Percentiles rank a stretch among this genome's conserved stretches.
Conservation (phyloP, 1,284 basidiomycete genomes). For the Pisolithus thermaeus region DNA sequence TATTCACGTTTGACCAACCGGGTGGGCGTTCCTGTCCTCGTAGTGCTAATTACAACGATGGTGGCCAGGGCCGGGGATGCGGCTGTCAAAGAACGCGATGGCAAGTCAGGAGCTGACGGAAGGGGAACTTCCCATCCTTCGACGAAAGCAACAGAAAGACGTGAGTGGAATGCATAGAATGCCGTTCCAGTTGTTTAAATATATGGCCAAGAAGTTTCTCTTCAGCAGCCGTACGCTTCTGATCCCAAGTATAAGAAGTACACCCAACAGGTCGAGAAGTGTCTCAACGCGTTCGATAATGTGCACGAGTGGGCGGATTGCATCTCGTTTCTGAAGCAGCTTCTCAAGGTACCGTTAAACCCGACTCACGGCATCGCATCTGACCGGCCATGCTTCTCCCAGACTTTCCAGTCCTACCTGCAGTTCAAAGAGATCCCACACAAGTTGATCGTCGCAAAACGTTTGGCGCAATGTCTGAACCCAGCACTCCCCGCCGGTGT, state of each 20-base stretch:
- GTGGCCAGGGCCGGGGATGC: constrained; percentile 15
- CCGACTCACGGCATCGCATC: not conserved
- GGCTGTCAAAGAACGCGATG: constrained; percentile 16
- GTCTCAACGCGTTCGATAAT: constrained; percentile 89
- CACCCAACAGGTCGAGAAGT: constrained; percentile 85
- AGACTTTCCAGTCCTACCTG: constrained; percentile 90
- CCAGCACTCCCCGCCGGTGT: constrained; percentile 96
- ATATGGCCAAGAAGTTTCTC: constrained; percentile 29
- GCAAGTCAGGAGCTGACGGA: constrained; percentile 9
- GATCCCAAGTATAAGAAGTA: constrained; percentile 99
- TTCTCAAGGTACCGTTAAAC: constrained; percentile 66
- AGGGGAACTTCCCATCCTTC: constrained; percentile 31
- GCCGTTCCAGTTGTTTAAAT: constrained; percentile 4
- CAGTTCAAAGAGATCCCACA: constrained; percentile 94
- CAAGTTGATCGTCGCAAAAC: constrained; percentile 92
- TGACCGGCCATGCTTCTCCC: constrained; percentile 3
- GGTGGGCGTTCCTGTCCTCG: constrained; percentile 14
- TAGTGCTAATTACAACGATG: constrained; percentile 13
- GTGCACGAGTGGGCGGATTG: constrained; percentile 99
- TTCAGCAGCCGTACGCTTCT: constrained; percentile 50
- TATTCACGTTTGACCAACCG: constrained; percentile 4
- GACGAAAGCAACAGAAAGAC: constrained; percentile 40
- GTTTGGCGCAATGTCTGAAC: constrained; percentile 94
- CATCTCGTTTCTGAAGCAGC: constrained; percentile 92
- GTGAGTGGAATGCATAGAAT: constrained; percentile 30